Conservation (phyloP, 371 early-diverging fungal species). For the Actinomortierella wolfii region DNA sequence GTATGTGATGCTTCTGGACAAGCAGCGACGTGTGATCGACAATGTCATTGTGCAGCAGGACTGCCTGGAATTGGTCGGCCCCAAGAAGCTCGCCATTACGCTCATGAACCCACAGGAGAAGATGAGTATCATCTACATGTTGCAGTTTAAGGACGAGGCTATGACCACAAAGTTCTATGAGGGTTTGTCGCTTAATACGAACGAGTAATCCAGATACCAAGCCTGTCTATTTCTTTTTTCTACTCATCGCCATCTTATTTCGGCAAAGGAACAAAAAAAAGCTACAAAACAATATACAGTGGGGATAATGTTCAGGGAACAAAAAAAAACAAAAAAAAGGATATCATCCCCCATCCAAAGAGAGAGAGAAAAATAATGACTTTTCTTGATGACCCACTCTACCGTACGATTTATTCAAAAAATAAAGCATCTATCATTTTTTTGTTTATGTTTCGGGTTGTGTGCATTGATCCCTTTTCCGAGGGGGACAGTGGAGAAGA, state of each 20-base stretch:
- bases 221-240: background rate
- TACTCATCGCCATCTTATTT: too few species aligned
- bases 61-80: conserved; percentile 41
- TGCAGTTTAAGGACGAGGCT: conserved; percentile 44
- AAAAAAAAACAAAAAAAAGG: background rate
- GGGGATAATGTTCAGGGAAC: background rate
- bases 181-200: conserved; percentile 36
- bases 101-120: conserved; percentile 43
- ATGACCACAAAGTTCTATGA: conserved; percentile 41
- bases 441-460: conserved; percentile 6
- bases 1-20: conserved; percentile 28
- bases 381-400: too few species aligned
- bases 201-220: conserved; percentile 19
- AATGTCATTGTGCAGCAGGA: conserved; percentile 45
- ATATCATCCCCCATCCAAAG: too few species aligned
- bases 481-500: too few species aligned
- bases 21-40: conserved; percentile 34
- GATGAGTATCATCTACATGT: conserved; percentile 48
- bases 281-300: background rate
- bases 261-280: conserved; percentile 1
- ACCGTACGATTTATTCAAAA: too few species aligned
- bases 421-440: background rate
- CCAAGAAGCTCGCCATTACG: conserved; percentile 45
- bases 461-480: background rate
- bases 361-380: too few species aligned